Evolutionary conservation across 225 moss, liverwort and hornwort species (phyloP), one percentile per base, ranked within the genome.

Genomic region (Lunularia cruciata): DNA sequence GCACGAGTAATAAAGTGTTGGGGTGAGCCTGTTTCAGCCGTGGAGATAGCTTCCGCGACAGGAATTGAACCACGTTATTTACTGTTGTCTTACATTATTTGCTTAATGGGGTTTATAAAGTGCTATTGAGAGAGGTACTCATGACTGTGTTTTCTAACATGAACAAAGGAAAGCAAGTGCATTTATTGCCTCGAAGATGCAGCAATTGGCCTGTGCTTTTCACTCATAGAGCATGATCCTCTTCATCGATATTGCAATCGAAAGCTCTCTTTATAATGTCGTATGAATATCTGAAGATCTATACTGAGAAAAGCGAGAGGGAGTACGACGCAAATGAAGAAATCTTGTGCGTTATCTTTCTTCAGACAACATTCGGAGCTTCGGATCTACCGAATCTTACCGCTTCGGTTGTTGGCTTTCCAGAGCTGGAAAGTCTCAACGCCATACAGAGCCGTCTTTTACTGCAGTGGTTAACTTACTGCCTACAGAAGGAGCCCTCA

Each of bases 141-240:
- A n/a, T n/a, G n/a, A n/a, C n/a, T n/a, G n/a, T n/a, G n/a, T n/a
- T n/a, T n/a, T n/a, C n/a, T n/a, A n/a, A n/a, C n/a, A n/a, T n/a
- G n/a, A n/a, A n/a, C n/a, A n/a, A n/a, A 12, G 20, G 5, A 11
- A 12, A n/a, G 14, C 7, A 62, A 16, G 1, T 34, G 36, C 27
- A 51, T 23, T 18, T 72, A 37, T 22, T 72, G 2, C 72, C 62
- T 12, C 49, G 48, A 6, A 22, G 30, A 4, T 48, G 63, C 49
- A 72, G 72, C 47, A 53, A 63, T 32, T 72, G 72, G 72, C 72
- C 72, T 3, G n/a, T 30, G 39, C 39, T 72, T 23, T 25, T 72
- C 32, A 34, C 0, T 2, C 6, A 72, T 3, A 16, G 23, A 16
- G 18, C 22, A 0, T 22, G 59, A 16, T 3, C 8, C 16, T 2